Evolutionary conservation across 495 filamentous ascomycete species (phyloP), one percentile per base, ranked within the genome.

Genomic region (Pyrenula massariospora): DNA sequence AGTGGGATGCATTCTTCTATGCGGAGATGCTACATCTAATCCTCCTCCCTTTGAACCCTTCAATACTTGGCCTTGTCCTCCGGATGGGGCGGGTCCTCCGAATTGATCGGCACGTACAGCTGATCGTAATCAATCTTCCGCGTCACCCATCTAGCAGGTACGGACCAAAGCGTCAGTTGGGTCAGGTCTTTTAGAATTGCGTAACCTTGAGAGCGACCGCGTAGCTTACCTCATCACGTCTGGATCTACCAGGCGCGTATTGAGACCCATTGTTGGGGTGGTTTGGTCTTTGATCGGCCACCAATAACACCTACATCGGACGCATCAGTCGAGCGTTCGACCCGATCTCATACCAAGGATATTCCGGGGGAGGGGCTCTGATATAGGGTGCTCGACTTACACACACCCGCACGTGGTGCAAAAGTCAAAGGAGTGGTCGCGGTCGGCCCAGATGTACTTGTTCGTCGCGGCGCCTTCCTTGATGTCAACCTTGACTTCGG

Each of bases 401-500:
- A 62, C 52, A 55, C 60, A 60, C 51, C 60, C 60, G 58, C 60
- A 62, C 20, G 53, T 60, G 48, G 54, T 51, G 36, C 60, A 62
- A 48, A 57, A 60, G 36, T 62, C 23, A 42, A 62, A 62, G 23
- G 54, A 54, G 19, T 50, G 47, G 25, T 60, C 56, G 50, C 48
- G 50, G 47, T 62, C 58, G 10, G 53, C 56, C 60, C 60, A 62
- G 12, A 60, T 42, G 48, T 62, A 62, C 58, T 42, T 15, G 3
- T n/a, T 31, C 50, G 53, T 12, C 24, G 50, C 53, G 51, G 54
- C 60, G 22, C 57, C 57, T 56, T 56, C 54, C 51, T 62, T 59
- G 1, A 52, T 57, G 20, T 62, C 54, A 52, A 62, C 57, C 60
- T 62, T 62, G 22, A 69, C 60, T 58, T 68, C 62, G 51, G 65